A percentile compares a stretch with the other conserved stretches of the same genome.
phyloP scores from a whole-genome alignment of 2,329 filamentous ascomycete species.

The Fusarium marasasianum region DNA sequence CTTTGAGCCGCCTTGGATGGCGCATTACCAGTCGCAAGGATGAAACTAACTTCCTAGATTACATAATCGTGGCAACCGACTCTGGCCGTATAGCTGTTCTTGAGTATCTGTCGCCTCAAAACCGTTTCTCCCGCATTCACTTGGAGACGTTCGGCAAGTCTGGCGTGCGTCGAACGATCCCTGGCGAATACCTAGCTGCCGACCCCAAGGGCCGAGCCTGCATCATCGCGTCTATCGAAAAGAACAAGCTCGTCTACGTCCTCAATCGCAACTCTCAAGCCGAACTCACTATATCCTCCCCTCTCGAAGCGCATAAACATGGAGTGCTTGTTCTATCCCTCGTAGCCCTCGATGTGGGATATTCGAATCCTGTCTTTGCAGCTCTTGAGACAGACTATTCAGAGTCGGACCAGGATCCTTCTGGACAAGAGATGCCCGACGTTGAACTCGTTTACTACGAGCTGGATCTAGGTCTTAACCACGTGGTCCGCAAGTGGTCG shows the following conservation, averaged over 20 bases:
- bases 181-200: slow-evolving; percentile 93
- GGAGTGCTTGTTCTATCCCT: slow-evolving; percentile 90
- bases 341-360: slow-evolving; percentile 90
- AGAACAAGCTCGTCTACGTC: slow-evolving; percentile 99
- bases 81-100: slow-evolving; percentile 96
- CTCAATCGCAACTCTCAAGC: slow-evolving; percentile 94
- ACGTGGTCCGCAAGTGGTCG: slow-evolving; percentile 97
- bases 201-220: slow-evolving; percentile 96
- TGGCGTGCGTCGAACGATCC: slow-evolving; percentile 89
- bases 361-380: slow-evolving; percentile 96
- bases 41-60: slow-evolving; percentile 70
- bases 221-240: slow-evolving; percentile 92
- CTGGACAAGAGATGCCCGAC: slow-evolving; percentile 81
- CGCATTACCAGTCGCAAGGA: neutral
- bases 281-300: slow-evolving; percentile 97
- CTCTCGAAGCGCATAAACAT: slow-evolving; percentile 92
- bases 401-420: slow-evolving; percentile 88
- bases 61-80: slow-evolving; percentile 93
- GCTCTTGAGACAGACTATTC: slow-evolving; percentile 95
- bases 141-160: slow-evolving; percentile 99
- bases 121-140: slow-evolving; percentile 87
- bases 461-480: slow-evolving; percentile 93
- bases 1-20: slow-evolving; percentile 37
- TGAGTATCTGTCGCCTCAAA: slow-evolving; percentile 86
- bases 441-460: slow-evolving; percentile 97